Base-by-base conservation (phyloP, 108 stramenopile species). In the Cyclotella sp. region DNA sequence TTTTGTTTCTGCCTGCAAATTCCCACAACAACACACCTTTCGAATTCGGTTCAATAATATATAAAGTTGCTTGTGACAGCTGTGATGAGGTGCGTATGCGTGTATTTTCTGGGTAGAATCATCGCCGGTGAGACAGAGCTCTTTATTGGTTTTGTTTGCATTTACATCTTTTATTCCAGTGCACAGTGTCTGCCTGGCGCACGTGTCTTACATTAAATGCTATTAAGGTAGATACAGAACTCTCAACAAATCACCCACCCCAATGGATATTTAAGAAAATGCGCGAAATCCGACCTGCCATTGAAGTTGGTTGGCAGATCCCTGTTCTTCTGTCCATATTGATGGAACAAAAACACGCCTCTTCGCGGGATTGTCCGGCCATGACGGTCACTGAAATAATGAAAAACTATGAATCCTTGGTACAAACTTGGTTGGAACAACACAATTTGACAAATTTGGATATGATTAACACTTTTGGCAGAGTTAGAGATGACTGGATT, bases 251-350 rank as follows among this genome's bases (percentile, higher is more conserved):
- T 18, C 22, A 10, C 9, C 79, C 79, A 11, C 79, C 79, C 27
- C 68, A 71, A 58, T 81, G 79, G 79, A n/a, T 81, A 39, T 81
- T 81, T 54, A 75, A 70, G 15, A 75, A 76, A 66, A 81, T 81
- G 79, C 68, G 79, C 24, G 79, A 81, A 46, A 81, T 81, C 22
- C 54, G 79, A 13, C 79, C 79, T n/a, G 79, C 79, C 8, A 81
- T 81, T 53, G 79, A 81, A 47, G 79, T 81, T 14, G 79, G 79
- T 10, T 81, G 79, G 79, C 79, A 81, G 42, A 81, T 81, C 9
- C 79, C 79, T 10, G 79, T 81, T 12, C 75, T 81, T 12, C 60
- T 81, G 14, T 70, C 68, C 9, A 75, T 70, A 19, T 76, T 81
- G 16, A 55, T 81, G 41, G 72, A 81, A 39, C 74, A 76, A 55